phyloP scores from a whole-genome alignment of 768 basidiomycete genomes.

The Lentinula guzmanii region DNA sequence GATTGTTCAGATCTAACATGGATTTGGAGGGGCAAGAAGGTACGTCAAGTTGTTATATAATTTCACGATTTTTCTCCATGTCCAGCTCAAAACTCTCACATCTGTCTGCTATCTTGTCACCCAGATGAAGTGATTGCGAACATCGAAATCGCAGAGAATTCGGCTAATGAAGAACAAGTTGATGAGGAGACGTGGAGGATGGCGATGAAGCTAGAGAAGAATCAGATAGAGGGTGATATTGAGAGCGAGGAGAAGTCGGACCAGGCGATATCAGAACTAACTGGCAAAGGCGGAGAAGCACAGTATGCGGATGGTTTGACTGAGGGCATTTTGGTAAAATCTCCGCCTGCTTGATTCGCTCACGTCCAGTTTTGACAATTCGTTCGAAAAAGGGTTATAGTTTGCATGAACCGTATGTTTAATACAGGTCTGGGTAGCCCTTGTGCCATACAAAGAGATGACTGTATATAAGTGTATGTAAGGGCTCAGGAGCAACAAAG shows the following conservation, averaged over 20 bases:
- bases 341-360: neutral
- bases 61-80: too few species aligned
- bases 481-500: constrained; percentile 18
- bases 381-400: too few species aligned
- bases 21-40: too few species aligned
- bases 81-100: too few species aligned
- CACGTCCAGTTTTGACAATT: too few species aligned
- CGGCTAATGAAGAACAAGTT: constrained; percentile 5
- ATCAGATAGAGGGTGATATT: neutral
- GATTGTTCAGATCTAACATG: too few species aligned
- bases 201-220: constrained; percentile 4
- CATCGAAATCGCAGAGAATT: constrained; percentile 15
- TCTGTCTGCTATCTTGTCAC: neutral
- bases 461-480: constrained; percentile 35
- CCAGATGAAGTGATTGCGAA: constrained; percentile 15
- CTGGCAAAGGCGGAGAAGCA: too few species aligned
- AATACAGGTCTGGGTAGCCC: constrained; percentile 47
- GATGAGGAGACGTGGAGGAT: neutral
- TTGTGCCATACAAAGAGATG: constrained; percentile 41
- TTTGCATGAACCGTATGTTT: constrained; percentile 10
- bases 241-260: constrained; percentile 1
- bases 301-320: too few species aligned
- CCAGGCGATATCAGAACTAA: too few species aligned
- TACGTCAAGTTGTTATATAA: too few species aligned
- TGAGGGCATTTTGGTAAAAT: constrained; percentile 10